phyloP scores from a whole-genome alignment of 805 yeast genomes.

The Candida multigemmis region DNA sequence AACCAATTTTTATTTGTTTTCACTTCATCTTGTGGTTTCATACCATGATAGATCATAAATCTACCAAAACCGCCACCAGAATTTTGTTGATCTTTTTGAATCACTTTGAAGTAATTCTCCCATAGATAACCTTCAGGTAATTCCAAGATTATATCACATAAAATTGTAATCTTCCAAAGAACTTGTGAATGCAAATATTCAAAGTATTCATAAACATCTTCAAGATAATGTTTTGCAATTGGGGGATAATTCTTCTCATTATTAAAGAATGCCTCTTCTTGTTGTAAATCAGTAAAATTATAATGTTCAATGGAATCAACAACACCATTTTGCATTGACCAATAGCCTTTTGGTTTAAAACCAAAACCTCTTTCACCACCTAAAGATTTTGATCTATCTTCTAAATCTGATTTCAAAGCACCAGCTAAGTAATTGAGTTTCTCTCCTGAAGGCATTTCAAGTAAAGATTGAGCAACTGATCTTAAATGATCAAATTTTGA shows the following conservation, averaged over 20 bases:
- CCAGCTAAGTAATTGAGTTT: constrained; percentile 33
- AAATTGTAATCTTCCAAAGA: constrained; percentile 12
- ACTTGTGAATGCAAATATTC: constrained; percentile 12
- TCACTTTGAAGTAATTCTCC: constrained; percentile 17
- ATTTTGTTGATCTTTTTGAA: constrained; percentile 11
- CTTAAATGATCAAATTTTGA: constrained; percentile 24
- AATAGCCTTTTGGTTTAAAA: constrained; percentile 19
- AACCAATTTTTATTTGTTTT: constrained; percentile 18
- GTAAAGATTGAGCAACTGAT: constrained; percentile 31
- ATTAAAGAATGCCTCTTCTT: constrained; percentile 10
- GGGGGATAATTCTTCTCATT: constrained; percentile 14
- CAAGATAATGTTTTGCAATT: constrained; percentile 11
- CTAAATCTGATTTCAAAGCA: constrained; percentile 18
- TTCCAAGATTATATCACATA: constrained; percentile 18
- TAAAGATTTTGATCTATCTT: constrained; percentile 13
- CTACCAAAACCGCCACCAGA: constrained; percentile 21
- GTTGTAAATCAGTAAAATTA: constrained; percentile 17
- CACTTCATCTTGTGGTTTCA: constrained; percentile 13
- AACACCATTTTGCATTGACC: constrained; percentile 21
- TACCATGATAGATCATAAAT: constrained; percentile 17
- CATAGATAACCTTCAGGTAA: constrained; percentile 18
- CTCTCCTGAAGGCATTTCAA: constrained; percentile 30
- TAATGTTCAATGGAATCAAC: constrained; percentile 17
- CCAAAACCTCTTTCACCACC: constrained; percentile 23
- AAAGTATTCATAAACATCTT: constrained; percentile 14